Percentiles rank a stretch among this genome's conserved stretches.
Evolutionary conservation across 108 stramenopile genomes (phyloP).

Genomic region (Skeletonema tropicum): DNA sequence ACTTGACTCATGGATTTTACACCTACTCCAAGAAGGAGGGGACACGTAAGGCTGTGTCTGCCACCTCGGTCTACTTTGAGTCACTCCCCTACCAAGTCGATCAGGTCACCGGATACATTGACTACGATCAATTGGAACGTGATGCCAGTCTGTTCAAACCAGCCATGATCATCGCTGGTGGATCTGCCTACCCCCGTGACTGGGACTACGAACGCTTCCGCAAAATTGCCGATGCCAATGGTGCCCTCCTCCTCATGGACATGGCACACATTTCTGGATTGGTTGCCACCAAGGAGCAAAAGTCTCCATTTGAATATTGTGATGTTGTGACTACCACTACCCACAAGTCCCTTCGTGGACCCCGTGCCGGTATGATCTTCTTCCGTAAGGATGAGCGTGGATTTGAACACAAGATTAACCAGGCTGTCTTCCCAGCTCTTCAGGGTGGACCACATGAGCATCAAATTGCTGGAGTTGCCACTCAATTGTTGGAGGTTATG

Average conservation of each 20-base stretch:
- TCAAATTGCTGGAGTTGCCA: constrained; percentile 99
- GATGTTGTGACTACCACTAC: constrained; percentile 99
- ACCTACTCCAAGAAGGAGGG: constrained; percentile 98
- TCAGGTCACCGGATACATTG: constrained; percentile 95
- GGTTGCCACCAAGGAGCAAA: constrained; percentile 93
- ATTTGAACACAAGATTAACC: constrained; percentile 95
- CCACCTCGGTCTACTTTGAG: constrained; percentile 99
- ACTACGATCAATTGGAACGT: constrained; percentile 92
- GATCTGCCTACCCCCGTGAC: constrained; percentile 99
- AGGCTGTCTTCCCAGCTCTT: constrained; percentile 99
- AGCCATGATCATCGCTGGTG: constrained; percentile 96
- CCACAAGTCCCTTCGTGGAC: constrained; percentile 99
- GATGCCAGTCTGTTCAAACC: constrained; percentile 98
- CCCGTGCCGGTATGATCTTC: constrained; percentile 99
- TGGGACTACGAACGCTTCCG: constrained; percentile 99
- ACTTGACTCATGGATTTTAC: constrained; percentile 99
- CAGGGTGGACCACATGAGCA: constrained; percentile 99
- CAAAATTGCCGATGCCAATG: constrained; percentile 98
- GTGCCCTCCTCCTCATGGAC: constrained; percentile 97
- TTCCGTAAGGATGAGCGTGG: constrained; percentile 98
- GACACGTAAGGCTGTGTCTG: constrained; percentile 96
- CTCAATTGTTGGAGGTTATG: constrained; percentile 96
- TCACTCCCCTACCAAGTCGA: constrained; percentile 98
- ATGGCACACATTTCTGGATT: constrained; percentile 99
- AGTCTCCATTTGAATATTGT: constrained; percentile 93